phyloP scores from a whole-genome alignment of 331 rosid genomes.

The Prunus yedoensis region DNA sequence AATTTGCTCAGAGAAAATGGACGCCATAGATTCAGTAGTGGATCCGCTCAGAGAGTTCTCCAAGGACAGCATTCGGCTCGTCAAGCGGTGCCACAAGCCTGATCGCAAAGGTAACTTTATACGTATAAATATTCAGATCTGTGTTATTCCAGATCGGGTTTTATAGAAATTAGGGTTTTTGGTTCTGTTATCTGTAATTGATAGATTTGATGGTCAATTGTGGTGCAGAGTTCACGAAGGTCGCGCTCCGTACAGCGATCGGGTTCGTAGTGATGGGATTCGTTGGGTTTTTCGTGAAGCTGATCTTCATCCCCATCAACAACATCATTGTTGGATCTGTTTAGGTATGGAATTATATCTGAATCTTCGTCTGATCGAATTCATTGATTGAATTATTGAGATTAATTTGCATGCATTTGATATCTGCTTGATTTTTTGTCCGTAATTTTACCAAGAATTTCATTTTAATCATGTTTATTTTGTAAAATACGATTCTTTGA shows the following conservation, averaged over 20 bases:
- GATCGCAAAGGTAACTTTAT: conserved; percentile 22
- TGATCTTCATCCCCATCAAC: conserved; percentile 27
- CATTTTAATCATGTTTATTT: no score
- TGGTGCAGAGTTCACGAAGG: conserved; percentile 20
- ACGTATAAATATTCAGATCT: not conserved
- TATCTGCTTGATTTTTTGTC: not conserved
- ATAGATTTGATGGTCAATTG: not conserved
- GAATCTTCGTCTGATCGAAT: not conserved
- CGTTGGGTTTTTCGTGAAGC: conserved; percentile 27
- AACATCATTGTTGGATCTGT: conserved; percentile 22
- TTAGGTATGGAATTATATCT: not conserved
- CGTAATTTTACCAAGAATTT: not conserved
- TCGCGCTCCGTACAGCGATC: conserved; percentile 24
- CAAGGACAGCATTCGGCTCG: conserved; percentile 21
- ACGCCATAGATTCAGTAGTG: conserved; percentile 25
- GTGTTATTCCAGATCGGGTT: not conserved
- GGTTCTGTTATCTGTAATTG: not conserved
- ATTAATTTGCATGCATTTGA: not conserved
- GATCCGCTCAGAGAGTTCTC: conserved; percentile 29
- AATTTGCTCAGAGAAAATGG: conserved; percentile 9
- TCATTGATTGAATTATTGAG: not conserved
- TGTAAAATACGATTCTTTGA: not conserved
- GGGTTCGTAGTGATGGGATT: conserved; percentile 27
- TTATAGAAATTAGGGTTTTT: not conserved
- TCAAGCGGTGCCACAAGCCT: conserved; percentile 29